phyloP scores from a whole-genome alignment of 1,139 yeast species.

The Geotrichum carabidarum region DNA sequence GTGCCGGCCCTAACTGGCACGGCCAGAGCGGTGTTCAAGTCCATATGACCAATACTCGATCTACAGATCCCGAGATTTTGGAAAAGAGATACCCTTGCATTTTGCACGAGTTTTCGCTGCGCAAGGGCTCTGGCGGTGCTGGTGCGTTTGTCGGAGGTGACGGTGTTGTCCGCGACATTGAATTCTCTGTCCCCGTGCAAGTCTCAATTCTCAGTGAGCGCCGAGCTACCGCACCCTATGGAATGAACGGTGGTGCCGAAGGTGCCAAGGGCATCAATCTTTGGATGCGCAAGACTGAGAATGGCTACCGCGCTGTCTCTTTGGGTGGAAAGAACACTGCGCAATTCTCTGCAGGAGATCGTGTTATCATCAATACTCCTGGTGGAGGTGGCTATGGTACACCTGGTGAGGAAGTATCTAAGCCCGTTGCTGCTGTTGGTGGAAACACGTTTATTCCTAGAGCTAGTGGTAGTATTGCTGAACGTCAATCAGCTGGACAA shows the following conservation, averaged over 20 bases:
- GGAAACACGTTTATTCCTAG: conserved; percentile 13
- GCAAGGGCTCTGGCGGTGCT: conserved; percentile 53
- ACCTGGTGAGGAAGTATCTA: not conserved
- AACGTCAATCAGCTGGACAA: conserved; percentile 12
- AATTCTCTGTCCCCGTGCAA: conserved; percentile 51
- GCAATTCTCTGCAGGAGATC: conserved; percentile 49
- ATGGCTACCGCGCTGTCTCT: conserved; percentile 35
- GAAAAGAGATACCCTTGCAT: conserved; percentile 64
- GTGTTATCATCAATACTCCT: conserved; percentile 49
- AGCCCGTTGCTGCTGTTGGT: not conserved
- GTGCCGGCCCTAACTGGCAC: conserved; percentile 61
- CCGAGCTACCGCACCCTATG: conserved; percentile 56
- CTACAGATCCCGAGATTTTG: conserved; percentile 64
- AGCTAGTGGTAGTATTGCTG: conserved; percentile 17
- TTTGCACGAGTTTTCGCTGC: conserved; percentile 50
- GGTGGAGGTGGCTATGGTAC: conserved; percentile 45
- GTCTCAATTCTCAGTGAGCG: conserved; percentile 60
- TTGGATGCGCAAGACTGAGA: conserved; percentile 41
- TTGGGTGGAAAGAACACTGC: conserved; percentile 59
- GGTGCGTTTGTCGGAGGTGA: conserved; percentile 57
- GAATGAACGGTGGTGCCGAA: conserved; percentile 54
- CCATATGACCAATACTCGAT: conserved; percentile 66
- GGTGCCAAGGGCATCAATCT: conserved; percentile 58
- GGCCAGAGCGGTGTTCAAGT: conserved; percentile 64
- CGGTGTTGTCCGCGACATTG: conserved; percentile 59